These are phyloP conservation scores for Citrus australasica DNA, from an alignment of 345 rosid species.

Conservation along the genomic window DNA sequence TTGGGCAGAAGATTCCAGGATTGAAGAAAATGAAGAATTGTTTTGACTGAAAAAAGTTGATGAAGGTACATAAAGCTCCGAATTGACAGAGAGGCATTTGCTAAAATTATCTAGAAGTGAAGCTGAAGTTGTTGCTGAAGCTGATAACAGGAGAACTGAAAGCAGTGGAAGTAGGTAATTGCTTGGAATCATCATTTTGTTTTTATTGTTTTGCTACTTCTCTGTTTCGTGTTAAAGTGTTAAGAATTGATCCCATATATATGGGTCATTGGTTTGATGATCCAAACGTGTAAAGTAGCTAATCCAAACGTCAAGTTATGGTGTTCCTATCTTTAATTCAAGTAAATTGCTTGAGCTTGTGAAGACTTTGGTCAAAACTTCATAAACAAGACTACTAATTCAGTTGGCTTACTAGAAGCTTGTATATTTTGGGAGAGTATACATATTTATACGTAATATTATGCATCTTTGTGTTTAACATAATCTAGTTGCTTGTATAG, in stretches of 20 bases:
- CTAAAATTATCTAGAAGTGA: not conserved
- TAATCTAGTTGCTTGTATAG: not conserved
- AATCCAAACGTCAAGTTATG: constrained; percentile 10
- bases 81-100: constrained; percentile 3
- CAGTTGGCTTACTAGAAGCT: not conserved
- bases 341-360: not conserved
- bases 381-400: not conserved
- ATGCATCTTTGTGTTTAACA: not conserved
- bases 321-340: not conserved
- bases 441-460: too few species aligned
- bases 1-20: constrained; percentile 9
- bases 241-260: not conserved
- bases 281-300: not conserved
- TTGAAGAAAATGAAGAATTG: constrained; percentile 6
- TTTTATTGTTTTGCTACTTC: not conserved
- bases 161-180: not conserved
- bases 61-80: not conserved
- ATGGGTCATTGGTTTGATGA: not conserved
- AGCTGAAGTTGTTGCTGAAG: not conserved
- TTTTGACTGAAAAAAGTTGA: not conserved
- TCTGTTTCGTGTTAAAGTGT: not conserved
- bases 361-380: not conserved
- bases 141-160: constrained; percentile 5
- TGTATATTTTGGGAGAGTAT: too few species aligned
- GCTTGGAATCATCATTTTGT: constrained; percentile 1